These are phyloP conservation scores for Spinacia oleracea DNA, from an alignment of 179 eudicot species.

Conservation along the genomic window DNA sequence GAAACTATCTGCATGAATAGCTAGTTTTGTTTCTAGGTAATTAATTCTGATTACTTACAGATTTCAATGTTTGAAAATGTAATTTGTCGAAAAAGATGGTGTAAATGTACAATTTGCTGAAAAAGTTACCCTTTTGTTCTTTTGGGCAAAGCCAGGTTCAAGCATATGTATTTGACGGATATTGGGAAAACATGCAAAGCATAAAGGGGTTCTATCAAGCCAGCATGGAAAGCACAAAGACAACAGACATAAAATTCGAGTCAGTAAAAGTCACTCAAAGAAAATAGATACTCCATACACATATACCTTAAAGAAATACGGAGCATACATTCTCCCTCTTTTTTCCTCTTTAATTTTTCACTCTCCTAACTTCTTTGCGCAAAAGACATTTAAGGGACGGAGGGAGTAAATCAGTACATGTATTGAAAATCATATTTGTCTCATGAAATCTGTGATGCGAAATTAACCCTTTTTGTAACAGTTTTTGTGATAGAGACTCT, in stretches of 20 bases:
- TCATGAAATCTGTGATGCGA: not conserved
- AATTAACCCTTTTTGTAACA: slow-evolving; percentile 33
- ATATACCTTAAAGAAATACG: not conserved
- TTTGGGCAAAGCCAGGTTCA: slow-evolving; percentile 41
- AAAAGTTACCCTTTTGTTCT: not conserved
- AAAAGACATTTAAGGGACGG: not conserved
- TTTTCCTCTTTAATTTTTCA: not conserved
- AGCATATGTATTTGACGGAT: slow-evolving; percentile 59
- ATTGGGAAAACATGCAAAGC: slow-evolving; percentile 80
- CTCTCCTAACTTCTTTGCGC: not conserved
- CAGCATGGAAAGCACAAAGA: slow-evolving; percentile 60
- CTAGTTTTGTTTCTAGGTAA: not conserved
- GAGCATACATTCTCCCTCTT: too few relatives aligned
- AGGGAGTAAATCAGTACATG: not conserved
- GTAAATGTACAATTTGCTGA: not conserved
- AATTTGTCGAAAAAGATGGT: not conserved
- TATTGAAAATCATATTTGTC: not conserved
- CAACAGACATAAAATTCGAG: slow-evolving; percentile 43
- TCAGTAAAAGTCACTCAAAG: slow-evolving; percentile 31
- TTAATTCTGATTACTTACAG: not conserved
- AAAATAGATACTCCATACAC: too few relatives aligned
- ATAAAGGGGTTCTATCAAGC: slow-evolving; percentile 62
- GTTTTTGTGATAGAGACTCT: slow-evolving; percentile 54
- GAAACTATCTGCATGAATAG: not conserved
- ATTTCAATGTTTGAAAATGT: not conserved